Evolutionary conservation across 139 green algal genomes (phyloP).

Genomic region (Haematococcus lacustris): DNA sequence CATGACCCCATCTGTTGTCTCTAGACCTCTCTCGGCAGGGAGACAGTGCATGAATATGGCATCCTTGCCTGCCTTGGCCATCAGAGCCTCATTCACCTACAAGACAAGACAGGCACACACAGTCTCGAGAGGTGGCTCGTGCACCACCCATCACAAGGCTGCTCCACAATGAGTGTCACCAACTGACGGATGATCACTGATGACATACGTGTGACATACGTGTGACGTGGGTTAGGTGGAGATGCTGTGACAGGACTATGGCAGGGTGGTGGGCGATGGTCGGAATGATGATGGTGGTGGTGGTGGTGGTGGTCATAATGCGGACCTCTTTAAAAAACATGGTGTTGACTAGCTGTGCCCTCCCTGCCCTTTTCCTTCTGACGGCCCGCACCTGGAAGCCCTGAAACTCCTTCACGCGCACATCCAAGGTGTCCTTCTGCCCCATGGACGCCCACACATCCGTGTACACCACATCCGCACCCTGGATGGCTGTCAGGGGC

Average conservation of each 20-base stretch:
- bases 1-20: conserved; percentile 88
- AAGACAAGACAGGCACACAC: conserved; percentile 2
- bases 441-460: conserved; percentile 99
- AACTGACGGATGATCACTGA: not conserved
- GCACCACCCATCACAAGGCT: too few relatives aligned
- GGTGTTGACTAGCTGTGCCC: too few relatives aligned
- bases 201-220: not conserved
- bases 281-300: too few relatives aligned
- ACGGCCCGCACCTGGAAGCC: conserved; percentile 82
- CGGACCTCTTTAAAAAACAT: too few relatives aligned
- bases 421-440: conserved; percentile 91
- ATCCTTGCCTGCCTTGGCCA: conserved; percentile 76
- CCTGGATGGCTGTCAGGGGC: conserved; percentile 63
- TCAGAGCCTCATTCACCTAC: conserved; percentile 85
- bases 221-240: too few relatives aligned
- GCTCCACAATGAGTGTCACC: not conserved
- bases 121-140: too few relatives aligned
- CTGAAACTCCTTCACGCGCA: conserved; percentile 71
- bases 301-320: too few relatives aligned
- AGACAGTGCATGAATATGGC: conserved; percentile 97
- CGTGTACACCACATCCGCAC: conserved; percentile 94
- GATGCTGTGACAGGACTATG: too few relatives aligned
- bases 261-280: too few relatives aligned
- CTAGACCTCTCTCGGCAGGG: conserved; percentile 86
- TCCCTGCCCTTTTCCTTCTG: too few relatives aligned